A percentile compares a stretch with the other conserved stretches of the same genome.
These are phyloP conservation scores for Kazachstania sp. DNA, from an alignment of 1,139 yeast genomes.

Conservation along the genomic window DNA sequence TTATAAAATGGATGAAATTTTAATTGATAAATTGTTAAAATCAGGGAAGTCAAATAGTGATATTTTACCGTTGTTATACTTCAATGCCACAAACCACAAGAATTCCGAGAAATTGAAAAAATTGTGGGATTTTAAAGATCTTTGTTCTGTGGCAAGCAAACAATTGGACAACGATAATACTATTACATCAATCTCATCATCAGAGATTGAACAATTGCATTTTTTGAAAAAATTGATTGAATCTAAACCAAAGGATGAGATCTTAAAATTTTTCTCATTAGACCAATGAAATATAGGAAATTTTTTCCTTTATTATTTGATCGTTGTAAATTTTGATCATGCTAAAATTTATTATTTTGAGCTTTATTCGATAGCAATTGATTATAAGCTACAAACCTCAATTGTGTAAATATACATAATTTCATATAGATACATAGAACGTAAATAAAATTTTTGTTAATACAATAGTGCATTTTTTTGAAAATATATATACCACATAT, in stretches of 20 bases:
- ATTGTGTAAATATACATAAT: too few species aligned
- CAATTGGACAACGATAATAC: constrained; percentile 14
- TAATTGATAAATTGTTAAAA: constrained; percentile 24
- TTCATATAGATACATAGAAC: too few species aligned
- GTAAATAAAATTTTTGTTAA: too few species aligned
- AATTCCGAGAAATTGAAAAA: constrained; percentile 26
- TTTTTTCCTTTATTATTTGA: background rate
- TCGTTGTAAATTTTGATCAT: background rate
- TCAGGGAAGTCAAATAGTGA: constrained; percentile 9
- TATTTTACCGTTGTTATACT: constrained; percentile 20
- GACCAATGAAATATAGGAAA: too few species aligned
- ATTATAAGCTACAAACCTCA: too few species aligned
- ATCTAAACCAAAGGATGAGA: constrained; percentile 58
- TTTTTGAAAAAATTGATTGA: constrained; percentile 55
- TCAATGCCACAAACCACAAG: constrained; percentile 12
- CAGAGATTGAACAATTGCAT: constrained; percentile 46
- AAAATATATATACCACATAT: background rate
- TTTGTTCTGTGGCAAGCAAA: constrained; percentile 35
- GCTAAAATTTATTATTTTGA: background rate
- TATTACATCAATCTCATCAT: constrained; percentile 14
- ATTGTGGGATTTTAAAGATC: constrained; percentile 29
- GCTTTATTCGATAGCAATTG: too few species aligned
- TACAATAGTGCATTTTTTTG: too few species aligned
- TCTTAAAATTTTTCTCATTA: constrained; percentile 47
- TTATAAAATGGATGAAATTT: constrained; percentile 20